Conservation (phyloP, 2,329 filamentous ascomycete genomes). For the Diaporthe eres region DNA sequence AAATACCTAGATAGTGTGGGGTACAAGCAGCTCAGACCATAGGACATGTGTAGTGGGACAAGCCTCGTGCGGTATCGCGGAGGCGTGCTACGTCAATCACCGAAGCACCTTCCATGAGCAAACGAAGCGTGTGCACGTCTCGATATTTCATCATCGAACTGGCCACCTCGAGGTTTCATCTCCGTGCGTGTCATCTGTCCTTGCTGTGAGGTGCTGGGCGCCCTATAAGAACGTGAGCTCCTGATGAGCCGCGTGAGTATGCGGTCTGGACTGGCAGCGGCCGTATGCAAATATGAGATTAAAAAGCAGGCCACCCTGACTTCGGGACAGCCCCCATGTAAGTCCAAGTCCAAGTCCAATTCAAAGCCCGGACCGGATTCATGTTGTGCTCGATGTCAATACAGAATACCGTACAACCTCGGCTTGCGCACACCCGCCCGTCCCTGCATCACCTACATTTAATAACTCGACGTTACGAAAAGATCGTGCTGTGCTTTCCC, state of each 20-base stretch:
- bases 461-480: slow-evolving; percentile 8
- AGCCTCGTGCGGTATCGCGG: slow-evolving; percentile 14
- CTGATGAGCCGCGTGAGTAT: neutral
- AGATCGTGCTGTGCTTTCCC: neutral
- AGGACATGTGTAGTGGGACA: slow-evolving; percentile 6
- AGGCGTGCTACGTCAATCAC: slow-evolving; percentile 18
- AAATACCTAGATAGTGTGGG: neutral
- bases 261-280: neutral
- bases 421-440: slow-evolving; percentile 2
- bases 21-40: neutral
- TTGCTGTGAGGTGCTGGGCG: slow-evolving; percentile 10
- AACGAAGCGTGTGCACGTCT: slow-evolving; percentile 5
- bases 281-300: neutral
- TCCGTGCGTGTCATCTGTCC: neutral
- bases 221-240: slow-evolving; percentile 15
- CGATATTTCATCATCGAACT: slow-evolving; percentile 6
- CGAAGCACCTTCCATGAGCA: slow-evolving; percentile 16
- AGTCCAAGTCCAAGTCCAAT: slow-evolving; percentile 25
- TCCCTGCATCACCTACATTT: neutral
- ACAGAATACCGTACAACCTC: slow-evolving; percentile 22
- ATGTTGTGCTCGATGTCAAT: slow-evolving; percentile 10
- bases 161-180: neutral
- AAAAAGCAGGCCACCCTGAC: neutral
- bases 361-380: slow-evolving; percentile 17
- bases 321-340: neutral